Percentiles rank a stretch among this genome's conserved stretches.
These are phyloP conservation scores for Mortierella antarctica DNA, from an alignment of 192 early-diverging fungal species.

Conservation along the genomic window DNA sequence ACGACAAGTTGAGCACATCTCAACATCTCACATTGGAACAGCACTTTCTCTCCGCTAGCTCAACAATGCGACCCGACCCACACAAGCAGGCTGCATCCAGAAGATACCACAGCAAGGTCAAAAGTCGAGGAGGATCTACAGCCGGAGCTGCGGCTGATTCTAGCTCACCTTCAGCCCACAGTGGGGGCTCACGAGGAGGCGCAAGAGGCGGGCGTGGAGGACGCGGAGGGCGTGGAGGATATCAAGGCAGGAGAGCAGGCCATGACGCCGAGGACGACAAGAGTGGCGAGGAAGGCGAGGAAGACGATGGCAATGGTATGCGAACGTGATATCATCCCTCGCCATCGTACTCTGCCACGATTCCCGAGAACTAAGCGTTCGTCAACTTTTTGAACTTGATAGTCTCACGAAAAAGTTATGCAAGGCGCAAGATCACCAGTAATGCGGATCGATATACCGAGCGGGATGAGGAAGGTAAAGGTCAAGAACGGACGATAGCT, in stretches of 20 bases:
- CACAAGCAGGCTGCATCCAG: constrained; percentile 52
- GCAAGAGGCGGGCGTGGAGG: constrained; percentile 12
- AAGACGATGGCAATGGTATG: background rate
- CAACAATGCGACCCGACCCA: constrained; percentile 46
- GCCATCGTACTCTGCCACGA: background rate
- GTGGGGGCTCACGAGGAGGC: background rate
- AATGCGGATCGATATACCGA: constrained; percentile 44
- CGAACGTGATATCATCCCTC: too few relatives aligned
- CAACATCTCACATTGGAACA: too few relatives aligned
- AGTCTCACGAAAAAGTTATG: constrained; percentile 41
- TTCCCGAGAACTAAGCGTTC: background rate
- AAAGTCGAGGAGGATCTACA: constrained; percentile 12
- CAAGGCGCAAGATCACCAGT: constrained; percentile 42
- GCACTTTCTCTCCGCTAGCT: background rate
- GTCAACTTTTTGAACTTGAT: background rate
- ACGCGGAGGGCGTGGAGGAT: constrained; percentile 29
- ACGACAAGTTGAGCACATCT: too few relatives aligned
- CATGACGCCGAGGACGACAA: constrained; percentile 5
- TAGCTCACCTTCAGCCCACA: background rate
- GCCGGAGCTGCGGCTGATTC: constrained; percentile 19
- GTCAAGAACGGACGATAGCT: background rate
- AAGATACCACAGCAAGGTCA: constrained; percentile 48
- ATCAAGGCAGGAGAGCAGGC: constrained; percentile 8
- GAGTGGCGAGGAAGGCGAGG: constrained; percentile 1
- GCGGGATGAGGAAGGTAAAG: constrained; percentile 31